Conservation (phyloP, 495 filamentous ascomycete genomes). For the Tuber brumale region DNA sequence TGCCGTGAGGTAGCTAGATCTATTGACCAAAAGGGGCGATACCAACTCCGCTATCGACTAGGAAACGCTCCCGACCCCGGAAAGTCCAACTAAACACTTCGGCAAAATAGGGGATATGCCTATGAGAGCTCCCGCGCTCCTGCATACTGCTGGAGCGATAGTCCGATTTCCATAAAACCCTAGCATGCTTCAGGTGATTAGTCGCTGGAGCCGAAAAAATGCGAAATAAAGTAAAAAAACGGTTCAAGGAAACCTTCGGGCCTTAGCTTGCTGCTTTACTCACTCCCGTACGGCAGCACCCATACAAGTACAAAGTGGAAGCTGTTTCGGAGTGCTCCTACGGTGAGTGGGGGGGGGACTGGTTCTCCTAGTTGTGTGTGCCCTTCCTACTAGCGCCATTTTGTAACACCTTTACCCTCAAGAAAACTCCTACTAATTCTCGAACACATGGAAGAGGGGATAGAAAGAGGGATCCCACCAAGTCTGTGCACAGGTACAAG, state of each 20-base stretch:
- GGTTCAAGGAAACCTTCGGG: not conserved
- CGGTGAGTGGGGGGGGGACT: not conserved
- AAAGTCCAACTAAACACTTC: slow-evolving; percentile 11
- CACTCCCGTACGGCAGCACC: not conserved
- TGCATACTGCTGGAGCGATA: slow-evolving; percentile 16
- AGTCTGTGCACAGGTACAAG: not conserved
- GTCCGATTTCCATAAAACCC: slow-evolving; percentile 28
- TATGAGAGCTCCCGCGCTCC: not conserved
- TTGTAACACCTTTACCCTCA: not conserved
- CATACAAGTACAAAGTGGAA: not conserved
- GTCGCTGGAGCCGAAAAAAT: slow-evolving; percentile 3
- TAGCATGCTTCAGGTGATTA: slow-evolving; percentile 27
- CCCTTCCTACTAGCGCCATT: not conserved
- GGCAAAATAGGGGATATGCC: slow-evolving; percentile 2
- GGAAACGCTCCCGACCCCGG: slow-evolving; percentile 28
- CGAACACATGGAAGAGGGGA: not conserved
- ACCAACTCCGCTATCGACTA: slow-evolving; percentile 18
- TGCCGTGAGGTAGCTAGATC: not conserved
- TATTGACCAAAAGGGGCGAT: slow-evolving; percentile 11
- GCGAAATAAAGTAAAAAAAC: not conserved
- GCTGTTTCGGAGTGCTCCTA: not conserved
- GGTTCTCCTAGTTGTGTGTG: not conserved
- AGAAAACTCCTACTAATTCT: not conserved
- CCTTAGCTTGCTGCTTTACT: not conserved
- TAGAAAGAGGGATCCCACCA: not conserved